Conservation (phyloP, 495 filamentous ascomycete species). For the Tuber melanosporum region DNA sequence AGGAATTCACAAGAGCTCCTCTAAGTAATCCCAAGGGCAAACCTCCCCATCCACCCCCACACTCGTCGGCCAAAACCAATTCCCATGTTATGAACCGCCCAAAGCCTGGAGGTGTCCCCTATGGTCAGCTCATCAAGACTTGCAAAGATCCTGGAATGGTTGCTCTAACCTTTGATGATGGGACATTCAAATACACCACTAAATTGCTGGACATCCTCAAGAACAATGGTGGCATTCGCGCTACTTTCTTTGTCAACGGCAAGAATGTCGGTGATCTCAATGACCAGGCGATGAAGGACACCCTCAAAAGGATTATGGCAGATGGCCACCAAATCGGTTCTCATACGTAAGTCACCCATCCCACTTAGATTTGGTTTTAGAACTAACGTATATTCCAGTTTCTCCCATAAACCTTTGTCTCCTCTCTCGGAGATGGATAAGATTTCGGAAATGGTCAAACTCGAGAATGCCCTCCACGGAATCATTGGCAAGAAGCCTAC, state of each 20-base stretch:
- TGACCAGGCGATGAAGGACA: conserved; percentile 45
- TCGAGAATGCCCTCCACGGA: conserved; percentile 59
- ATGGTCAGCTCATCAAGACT: conserved; percentile 47
- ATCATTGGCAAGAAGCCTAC: conserved; percentile 63
- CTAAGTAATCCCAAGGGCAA: not conserved
- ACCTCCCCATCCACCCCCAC: not conserved
- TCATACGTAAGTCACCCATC: conserved; percentile 47
- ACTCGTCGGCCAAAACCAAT: not conserved
- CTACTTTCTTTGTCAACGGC: conserved; percentile 66
- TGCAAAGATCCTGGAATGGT: conserved; percentile 53
- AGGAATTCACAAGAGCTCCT: not conserved
- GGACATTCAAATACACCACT: conserved; percentile 48
- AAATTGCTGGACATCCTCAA: conserved; percentile 61
- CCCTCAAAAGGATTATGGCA: conserved; percentile 54
- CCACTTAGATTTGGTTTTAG: not conserved
- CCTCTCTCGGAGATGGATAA: conserved; percentile 48
- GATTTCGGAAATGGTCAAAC: conserved; percentile 56
- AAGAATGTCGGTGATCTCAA: conserved; percentile 55
- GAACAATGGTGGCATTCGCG: conserved; percentile 57
- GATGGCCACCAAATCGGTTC: conserved; percentile 66
- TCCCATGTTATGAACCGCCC: conserved; percentile 11
- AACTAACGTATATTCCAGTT: conserved; percentile 37
- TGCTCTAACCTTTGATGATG: conserved; percentile 47
- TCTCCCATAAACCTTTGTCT: conserved; percentile 60
- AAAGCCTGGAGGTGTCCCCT: conserved; percentile 34